Percentiles rank a stretch among this genome's conserved stretches.
These are phyloP conservation scores for Mangifera indica DNA, from an alignment of 345 rosid species.

Conservation along the genomic window DNA sequence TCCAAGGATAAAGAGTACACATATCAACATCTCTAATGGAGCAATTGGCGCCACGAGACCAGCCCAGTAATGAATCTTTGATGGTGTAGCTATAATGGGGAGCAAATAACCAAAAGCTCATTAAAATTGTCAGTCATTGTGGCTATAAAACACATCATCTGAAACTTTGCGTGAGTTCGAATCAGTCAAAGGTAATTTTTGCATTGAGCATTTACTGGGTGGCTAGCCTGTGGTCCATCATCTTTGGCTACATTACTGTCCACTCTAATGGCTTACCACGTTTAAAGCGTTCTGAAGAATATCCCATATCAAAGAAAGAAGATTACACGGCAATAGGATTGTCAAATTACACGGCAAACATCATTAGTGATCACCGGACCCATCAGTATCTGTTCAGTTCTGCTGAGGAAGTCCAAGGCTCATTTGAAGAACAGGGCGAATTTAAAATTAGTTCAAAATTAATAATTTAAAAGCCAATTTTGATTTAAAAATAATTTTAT, in stretches of 20 bases:
- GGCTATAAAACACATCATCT: no score
- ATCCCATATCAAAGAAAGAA: not conserved
- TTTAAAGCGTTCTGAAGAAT: not conserved
- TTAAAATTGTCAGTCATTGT: not conserved
- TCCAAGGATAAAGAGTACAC: no score
- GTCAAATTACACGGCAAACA: not conserved
- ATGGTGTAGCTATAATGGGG: not conserved
- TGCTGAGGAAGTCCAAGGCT: not conserved
- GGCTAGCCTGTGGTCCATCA: not conserved
- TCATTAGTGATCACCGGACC: not conserved
- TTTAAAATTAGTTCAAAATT: no score
- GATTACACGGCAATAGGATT: not conserved
- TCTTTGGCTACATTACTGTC: not conserved
- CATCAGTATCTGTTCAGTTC: not conserved
- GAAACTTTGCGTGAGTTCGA: no score
- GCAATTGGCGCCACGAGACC: no score
- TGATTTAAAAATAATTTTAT: no score
- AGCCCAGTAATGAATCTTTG: not conserved
- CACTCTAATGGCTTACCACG: not conserved
- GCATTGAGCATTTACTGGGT: not conserved
- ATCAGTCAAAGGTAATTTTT: not conserved
- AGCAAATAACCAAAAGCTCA: not conserved
- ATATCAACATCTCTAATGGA: not conserved
- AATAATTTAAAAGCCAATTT: no score
- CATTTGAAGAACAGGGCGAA: no score